A percentile compares a stretch with the other conserved stretches of the same genome.
phyloP scores from a whole-genome alignment of 768 basidiomycete genomes.

The Mycena olivaceomarginata region DNA sequence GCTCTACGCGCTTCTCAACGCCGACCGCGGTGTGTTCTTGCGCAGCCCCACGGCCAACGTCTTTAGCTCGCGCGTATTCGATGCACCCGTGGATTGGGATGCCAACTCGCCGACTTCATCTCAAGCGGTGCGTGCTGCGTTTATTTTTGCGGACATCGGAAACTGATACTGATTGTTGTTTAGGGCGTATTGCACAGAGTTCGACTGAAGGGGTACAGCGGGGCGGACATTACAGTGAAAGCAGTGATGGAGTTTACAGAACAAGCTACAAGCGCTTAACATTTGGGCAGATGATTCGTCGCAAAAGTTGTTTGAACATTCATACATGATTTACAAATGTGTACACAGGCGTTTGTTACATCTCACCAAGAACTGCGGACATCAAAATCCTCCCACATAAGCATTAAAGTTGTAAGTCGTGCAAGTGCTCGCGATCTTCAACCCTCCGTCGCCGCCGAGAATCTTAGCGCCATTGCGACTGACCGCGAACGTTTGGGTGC shows the following conservation, averaged over 20 bases:
- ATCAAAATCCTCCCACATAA: constrained; percentile 30
- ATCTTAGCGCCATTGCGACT: constrained; percentile 25
- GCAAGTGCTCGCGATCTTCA: constrained; percentile 24
- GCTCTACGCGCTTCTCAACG: constrained; percentile 34
- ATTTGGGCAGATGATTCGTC: not conserved
- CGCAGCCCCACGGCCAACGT: constrained; percentile 12
- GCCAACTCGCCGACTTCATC: not conserved
- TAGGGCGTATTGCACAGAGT: constrained; percentile 10
- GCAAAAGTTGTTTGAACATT: no score
- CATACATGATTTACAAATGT: no score
- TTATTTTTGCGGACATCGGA: not conserved
- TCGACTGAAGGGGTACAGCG: constrained; percentile 9
- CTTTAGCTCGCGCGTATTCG: constrained; percentile 21
- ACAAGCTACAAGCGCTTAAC: not conserved
- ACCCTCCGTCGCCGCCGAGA: constrained; percentile 25
- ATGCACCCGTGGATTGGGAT: not conserved
- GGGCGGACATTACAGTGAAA: constrained; percentile 13
- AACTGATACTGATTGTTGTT: not conserved
- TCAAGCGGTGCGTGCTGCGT: constrained; percentile 4
- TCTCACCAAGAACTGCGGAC: not conserved
- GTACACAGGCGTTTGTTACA: no score
- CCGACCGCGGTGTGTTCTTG: constrained; percentile 16
- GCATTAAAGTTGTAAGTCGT: constrained; percentile 32
- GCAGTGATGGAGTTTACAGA: constrained; percentile 17
- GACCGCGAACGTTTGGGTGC: constrained; percentile 25